phyloP scores from a whole-genome alignment of 129 eudicot species.

The Glebionis coronaria region DNA sequence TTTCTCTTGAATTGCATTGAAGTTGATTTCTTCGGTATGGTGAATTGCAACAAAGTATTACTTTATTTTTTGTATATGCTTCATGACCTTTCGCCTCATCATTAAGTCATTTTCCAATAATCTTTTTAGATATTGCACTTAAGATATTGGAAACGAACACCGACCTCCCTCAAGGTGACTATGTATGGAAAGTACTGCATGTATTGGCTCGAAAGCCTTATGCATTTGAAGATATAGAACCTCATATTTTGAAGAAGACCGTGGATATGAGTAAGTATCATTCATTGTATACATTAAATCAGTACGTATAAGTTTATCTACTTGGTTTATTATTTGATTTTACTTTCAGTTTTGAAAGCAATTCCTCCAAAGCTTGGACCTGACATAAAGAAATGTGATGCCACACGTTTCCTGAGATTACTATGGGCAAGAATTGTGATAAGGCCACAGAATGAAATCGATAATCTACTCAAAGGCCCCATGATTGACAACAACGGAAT shows the following conservation, averaged over 20 bases:
- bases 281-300: too few relatives aligned
- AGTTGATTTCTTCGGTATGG: constrained; percentile 14
- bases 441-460: not conserved
- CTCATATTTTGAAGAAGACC: not conserved
- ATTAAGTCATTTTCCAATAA: not conserved
- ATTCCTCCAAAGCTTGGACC: too few relatives aligned
- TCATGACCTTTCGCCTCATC: not conserved
- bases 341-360: too few relatives aligned
- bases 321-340: too few relatives aligned
- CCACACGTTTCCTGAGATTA: not conserved
- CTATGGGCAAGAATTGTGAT: not conserved
- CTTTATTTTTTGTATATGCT: not conserved
- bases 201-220: not conserved
- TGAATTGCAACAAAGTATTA: not conserved
- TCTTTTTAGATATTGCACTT: constrained; percentile 1
- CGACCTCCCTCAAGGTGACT: constrained; percentile 1
- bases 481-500: not conserved
- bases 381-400: not conserved
- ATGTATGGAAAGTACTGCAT: not conserved
- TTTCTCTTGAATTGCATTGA: constrained; percentile 22
- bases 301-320: not conserved
- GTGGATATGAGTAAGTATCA: not conserved
- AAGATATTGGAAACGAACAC: not conserved
- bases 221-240: not conserved
- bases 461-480: not conserved